Percentiles rank a stretch among this genome's conserved stretches.
Evolutionary conservation across 345 rosid genomes (phyloP).

Genomic region (Cochlearia excelsa): DNA sequence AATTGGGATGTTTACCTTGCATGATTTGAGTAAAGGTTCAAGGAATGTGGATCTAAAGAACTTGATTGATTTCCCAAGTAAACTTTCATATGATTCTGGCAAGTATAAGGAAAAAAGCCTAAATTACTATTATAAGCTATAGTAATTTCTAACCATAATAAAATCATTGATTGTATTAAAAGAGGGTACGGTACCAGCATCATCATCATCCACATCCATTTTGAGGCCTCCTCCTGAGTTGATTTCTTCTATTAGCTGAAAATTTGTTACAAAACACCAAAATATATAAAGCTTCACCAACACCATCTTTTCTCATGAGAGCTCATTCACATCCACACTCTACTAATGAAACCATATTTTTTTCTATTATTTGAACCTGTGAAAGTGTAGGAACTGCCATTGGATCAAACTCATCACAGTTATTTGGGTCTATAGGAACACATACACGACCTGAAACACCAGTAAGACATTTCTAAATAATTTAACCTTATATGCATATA

Average conservation of each 20-base stretch:
- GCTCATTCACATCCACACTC: constrained; percentile 1
- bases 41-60: constrained; percentile 83
- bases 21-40: constrained; percentile 75
- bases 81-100: constrained; percentile 65
- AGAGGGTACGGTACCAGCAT: constrained; percentile 12
- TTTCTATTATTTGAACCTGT: constrained; percentile 42
- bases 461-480: constrained; percentile 16
- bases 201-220: constrained; percentile 42
- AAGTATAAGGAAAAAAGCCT: not conserved
- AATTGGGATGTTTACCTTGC: constrained; percentile 58
- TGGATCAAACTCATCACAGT: constrained; percentile 86
- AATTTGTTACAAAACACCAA: not conserved
- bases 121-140: too few relatives aligned
- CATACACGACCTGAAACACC: constrained; percentile 68
- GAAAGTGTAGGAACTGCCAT: constrained; percentile 68
- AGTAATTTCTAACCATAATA: too few relatives aligned
- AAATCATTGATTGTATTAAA: not conserved
- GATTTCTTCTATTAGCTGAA: constrained; percentile 82
- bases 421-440: constrained; percentile 78
- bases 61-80: constrained; percentile 65
- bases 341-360: not conserved
- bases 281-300: not conserved
- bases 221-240: constrained; percentile 46
- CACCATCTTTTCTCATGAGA: not conserved
- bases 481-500: too few relatives aligned